Conservation (phyloP, 371 early-diverging fungal species). For the Gilbertella persicaria region DNA sequence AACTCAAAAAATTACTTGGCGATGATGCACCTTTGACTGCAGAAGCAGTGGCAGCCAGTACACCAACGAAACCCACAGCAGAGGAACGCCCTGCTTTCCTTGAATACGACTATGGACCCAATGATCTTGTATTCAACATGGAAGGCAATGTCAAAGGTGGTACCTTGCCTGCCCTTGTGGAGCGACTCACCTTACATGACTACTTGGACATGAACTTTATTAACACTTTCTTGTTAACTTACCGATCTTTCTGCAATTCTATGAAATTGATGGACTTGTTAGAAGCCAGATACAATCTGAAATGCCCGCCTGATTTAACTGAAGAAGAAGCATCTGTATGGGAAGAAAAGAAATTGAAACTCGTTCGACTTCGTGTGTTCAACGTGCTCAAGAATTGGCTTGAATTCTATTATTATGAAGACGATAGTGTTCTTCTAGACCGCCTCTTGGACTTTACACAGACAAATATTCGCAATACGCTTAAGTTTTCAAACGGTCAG, state of each 20-base stretch:
- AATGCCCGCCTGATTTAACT: conserved; percentile 66
- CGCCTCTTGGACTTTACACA: conserved; percentile 75
- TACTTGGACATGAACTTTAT: conserved; percentile 70
- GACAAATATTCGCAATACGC: conserved; percentile 63
- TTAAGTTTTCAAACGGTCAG: conserved; percentile 66
- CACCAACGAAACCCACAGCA: conserved; percentile 4
- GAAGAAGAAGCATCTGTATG: conserved; percentile 69
- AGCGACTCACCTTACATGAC: conserved; percentile 86
- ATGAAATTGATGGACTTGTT: conserved; percentile 69
- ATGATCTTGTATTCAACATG: conserved; percentile 78
- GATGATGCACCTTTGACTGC: conserved; percentile 44
- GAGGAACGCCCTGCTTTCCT: conserved; percentile 53
- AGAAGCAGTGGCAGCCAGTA: conserved; percentile 8
- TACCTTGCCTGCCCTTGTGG: conserved; percentile 79
- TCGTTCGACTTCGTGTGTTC: conserved; percentile 83
- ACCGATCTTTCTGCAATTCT: conserved; percentile 80
- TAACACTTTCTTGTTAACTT: conserved; percentile 85
- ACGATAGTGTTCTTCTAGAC: conserved; percentile 62
- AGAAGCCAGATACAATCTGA: conserved; percentile 68
- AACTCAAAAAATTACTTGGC: conserved; percentile 63
- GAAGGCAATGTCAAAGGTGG: conserved; percentile 90
- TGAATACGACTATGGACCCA: conserved; percentile 68
- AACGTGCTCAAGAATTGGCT: conserved; percentile 91
- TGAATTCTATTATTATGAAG: conserved; percentile 78
- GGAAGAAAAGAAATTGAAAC: conserved; percentile 82